Percentiles rank a stretch among this genome's conserved stretches.
Conservation (phyloP, 306 rosid species). For the Carpinus viminea region DNA sequence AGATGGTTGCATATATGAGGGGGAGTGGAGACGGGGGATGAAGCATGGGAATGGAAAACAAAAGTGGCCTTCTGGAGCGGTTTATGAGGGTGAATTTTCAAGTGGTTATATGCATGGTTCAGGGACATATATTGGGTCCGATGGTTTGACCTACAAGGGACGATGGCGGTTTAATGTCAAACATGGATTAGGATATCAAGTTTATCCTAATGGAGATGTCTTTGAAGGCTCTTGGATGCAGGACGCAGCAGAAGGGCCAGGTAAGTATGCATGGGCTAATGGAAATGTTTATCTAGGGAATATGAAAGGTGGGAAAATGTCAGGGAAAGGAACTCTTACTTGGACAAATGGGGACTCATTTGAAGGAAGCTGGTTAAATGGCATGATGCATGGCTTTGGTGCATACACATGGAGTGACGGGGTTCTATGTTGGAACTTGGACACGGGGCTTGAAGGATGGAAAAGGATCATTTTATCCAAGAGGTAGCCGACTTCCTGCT, state of each 20-base stretch:
- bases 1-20: conserved; percentile 85
- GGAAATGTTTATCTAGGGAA: conserved; percentile 92
- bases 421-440: conserved; percentile 98
- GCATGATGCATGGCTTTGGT: conserved; percentile 95
- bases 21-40: conserved; percentile 99
- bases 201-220: conserved; percentile 80
- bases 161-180: conserved; percentile 91
- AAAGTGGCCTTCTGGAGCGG: conserved; percentile 68
- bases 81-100: conserved; percentile 85
- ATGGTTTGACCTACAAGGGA: conserved; percentile 71
- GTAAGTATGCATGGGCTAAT: conserved; percentile 87
- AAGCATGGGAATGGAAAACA: conserved; percentile 78
- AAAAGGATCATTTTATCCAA: conserved; percentile 91
- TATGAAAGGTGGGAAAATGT: conserved; percentile 95
- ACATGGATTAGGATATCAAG: conserved; percentile 91
- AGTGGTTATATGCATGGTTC: conserved; percentile 92
- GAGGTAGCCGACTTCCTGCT: conserved; percentile 77
- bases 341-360: conserved; percentile 87
- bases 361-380: conserved; percentile 97
- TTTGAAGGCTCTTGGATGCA: conserved; percentile 99
- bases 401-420: conserved; percentile 93
- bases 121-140: conserved; percentile 64
- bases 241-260: conserved; percentile 94
- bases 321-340: conserved; percentile 94
- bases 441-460: conserved; percentile 93